A percentile compares a stretch with the other conserved stretches of the same genome.
These are phyloP conservation scores for Hawksworthiomyces lignivorus DNA, from an alignment of 2,329 filamentous ascomycete genomes.

Conservation along the genomic window DNA sequence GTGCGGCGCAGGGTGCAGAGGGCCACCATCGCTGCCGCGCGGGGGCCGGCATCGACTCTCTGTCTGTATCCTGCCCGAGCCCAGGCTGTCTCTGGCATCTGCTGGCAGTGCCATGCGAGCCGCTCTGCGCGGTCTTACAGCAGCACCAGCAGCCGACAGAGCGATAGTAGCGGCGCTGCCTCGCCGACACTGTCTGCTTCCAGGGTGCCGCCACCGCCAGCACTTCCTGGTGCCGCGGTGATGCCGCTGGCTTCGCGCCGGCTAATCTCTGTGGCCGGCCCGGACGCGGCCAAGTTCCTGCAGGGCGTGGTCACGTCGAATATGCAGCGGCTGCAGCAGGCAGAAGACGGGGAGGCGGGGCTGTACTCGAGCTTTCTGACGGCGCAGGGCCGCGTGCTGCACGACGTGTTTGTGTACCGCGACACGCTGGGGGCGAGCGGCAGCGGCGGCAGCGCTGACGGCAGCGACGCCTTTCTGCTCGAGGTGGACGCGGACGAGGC, in stretches of 20 bases:
- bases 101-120: conserved; percentile 1
- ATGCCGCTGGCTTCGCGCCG: conserved; percentile 62
- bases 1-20: conserved; percentile 1
- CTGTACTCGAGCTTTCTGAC: conserved; percentile 83
- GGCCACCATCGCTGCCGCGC: background rate
- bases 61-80: too few relatives aligned
- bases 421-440: conserved; percentile 26
- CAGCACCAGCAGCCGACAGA: conserved; percentile 15
- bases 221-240: conserved; percentile 39
- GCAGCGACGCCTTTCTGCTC: conserved; percentile 56
- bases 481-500: conserved; percentile 71
- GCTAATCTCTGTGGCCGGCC: conserved; percentile 71
- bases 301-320: conserved; percentile 80
- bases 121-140: background rate
- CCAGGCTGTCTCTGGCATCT: background rate
- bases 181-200: background rate
- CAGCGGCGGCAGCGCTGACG: conserved; percentile 7
- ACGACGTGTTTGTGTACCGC: conserved; percentile 87
- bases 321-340: conserved; percentile 34
- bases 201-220: conserved; percentile 17
- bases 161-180: too few relatives aligned
- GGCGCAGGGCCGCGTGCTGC: conserved; percentile 72
- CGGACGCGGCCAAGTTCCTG: conserved; percentile 74
- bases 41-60: conserved; percentile 5
- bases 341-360: conserved; percentile 31